These are phyloP conservation scores for Cryphonectria nitschkei DNA, from an alignment of 2,329 filamentous ascomycete species.

Conservation along the genomic window DNA sequence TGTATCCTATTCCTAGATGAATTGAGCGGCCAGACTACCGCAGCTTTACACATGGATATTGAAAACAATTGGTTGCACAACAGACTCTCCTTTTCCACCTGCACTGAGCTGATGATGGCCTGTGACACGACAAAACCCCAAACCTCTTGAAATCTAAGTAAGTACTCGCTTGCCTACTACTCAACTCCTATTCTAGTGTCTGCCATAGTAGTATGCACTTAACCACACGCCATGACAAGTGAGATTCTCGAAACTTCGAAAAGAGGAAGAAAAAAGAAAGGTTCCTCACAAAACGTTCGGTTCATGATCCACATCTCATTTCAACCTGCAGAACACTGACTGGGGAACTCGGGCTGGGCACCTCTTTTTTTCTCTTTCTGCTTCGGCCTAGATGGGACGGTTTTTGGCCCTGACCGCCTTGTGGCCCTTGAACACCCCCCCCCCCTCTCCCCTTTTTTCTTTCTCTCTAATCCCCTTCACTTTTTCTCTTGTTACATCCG, in stretches of 20 bases:
- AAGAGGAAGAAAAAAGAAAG: neutral
- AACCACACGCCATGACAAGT: neutral
- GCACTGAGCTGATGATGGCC: too few relatives aligned
- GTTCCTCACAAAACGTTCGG: neutral
- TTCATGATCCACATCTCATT: conserved; percentile 11
- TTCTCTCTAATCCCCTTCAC: too few relatives aligned
- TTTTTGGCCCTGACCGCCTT: conserved; percentile 5
- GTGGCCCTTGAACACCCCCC: neutral
- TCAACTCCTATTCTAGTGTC: too few relatives aligned
- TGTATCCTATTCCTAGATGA: too few relatives aligned
- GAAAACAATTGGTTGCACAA: too few relatives aligned
- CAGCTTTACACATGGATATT: too few relatives aligned
- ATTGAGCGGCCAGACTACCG: neutral
- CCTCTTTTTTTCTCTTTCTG: too few relatives aligned
- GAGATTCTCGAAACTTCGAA: neutral
- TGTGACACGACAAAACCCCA: too few relatives aligned
- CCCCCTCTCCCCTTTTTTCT: neutral
- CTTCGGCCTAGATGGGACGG: neutral
- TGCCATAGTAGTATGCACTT: too few relatives aligned
- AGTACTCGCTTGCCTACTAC: neutral
- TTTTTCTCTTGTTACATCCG: neutral
- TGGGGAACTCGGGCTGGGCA: too few relatives aligned
- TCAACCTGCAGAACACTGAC: neutral
- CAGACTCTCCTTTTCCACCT: too few relatives aligned
- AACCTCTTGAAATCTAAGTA: too few relatives aligned